Conservation (phyloP, 331 rosid genomes). For the Prunus yedoensis region DNA sequence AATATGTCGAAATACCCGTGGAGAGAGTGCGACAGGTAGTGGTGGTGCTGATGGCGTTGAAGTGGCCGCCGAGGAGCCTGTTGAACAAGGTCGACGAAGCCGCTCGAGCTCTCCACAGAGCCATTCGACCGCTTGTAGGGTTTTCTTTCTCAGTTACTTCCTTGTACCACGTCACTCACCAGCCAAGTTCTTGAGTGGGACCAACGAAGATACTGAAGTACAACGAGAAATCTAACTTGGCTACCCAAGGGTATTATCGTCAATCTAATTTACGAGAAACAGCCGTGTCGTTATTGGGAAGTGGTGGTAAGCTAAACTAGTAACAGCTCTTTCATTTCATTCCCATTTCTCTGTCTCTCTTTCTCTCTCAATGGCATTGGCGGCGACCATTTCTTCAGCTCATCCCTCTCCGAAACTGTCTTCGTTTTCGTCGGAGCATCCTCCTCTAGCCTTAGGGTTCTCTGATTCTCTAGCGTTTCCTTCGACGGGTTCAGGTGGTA, state of each 20-base stretch:
- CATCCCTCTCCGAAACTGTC: not conserved
- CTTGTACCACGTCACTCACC: not conserved
- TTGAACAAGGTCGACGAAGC: constrained; percentile 27
- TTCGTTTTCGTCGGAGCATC: constrained; percentile 2
- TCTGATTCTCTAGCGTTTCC: not conserved
- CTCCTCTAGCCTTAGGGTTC: not conserved
- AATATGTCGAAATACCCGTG: constrained; percentile 18
- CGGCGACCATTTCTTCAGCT: constrained; percentile 26
- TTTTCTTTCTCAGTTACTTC: not conserved
- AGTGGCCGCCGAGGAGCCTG: constrained; percentile 8
- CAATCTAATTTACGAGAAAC: not conserved
- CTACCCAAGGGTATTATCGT: not conserved
- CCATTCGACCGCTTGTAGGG: constrained; percentile 32
- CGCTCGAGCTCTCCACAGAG: constrained; percentile 46
- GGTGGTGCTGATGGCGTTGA: not conserved
- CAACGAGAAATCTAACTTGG: not conserved
- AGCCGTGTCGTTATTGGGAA: not conserved
- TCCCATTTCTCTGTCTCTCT: too few species aligned
- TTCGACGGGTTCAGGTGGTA: not conserved
- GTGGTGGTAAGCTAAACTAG: not conserved
- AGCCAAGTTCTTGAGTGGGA: not conserved
- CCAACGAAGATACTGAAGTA: not conserved
- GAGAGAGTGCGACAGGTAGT: constrained; percentile 33
- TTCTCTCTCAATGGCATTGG: not conserved
- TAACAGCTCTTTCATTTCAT: too few species aligned